These are phyloP conservation scores for Pseudocercospora fijiensis DNA, from an alignment of 2,329 filamentous ascomycete species.

Conservation along the genomic window DNA sequence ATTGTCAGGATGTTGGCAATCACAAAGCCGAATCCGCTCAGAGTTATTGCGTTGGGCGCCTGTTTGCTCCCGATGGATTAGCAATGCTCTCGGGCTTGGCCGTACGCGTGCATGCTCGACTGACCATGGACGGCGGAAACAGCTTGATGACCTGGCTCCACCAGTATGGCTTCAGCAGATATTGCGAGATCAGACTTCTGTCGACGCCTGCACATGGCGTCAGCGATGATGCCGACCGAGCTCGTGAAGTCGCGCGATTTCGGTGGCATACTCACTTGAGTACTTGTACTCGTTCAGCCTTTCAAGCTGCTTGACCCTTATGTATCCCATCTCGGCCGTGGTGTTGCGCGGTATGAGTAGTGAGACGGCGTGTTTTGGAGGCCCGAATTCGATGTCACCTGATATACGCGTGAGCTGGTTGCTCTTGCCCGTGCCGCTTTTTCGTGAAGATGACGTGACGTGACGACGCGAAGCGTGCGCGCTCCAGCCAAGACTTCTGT, in stretches of 20 bases:
- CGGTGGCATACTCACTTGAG: constrained; percentile 34
- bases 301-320: constrained; percentile 83
- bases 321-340: constrained; percentile 73
- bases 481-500: neutral
- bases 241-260: neutral
- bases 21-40: constrained; percentile 87
- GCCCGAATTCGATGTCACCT: too few species aligned
- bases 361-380: too few species aligned
- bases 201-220: constrained; percentile 62
- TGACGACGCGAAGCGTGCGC: neutral
- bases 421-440: too few species aligned
- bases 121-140: constrained; percentile 85
- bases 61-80: neutral
- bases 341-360: neutral
- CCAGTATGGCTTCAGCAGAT: constrained; percentile 97
- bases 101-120: neutral
- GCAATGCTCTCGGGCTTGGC: neutral
- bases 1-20: constrained; percentile 85
- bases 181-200: constrained; percentile 83
- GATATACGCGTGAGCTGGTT: too few species aligned
- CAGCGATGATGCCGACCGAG: neutral
- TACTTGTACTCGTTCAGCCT: constrained; percentile 96
- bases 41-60: constrained; percentile 73
- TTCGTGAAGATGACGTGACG: neutral
- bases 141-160: constrained; percentile 88